Percentiles rank a stretch among this genome's conserved stretches.
phyloP scores from a whole-genome alignment of 2,329 filamentous ascomycete species.

The Colletotrichum endophyticum region DNA sequence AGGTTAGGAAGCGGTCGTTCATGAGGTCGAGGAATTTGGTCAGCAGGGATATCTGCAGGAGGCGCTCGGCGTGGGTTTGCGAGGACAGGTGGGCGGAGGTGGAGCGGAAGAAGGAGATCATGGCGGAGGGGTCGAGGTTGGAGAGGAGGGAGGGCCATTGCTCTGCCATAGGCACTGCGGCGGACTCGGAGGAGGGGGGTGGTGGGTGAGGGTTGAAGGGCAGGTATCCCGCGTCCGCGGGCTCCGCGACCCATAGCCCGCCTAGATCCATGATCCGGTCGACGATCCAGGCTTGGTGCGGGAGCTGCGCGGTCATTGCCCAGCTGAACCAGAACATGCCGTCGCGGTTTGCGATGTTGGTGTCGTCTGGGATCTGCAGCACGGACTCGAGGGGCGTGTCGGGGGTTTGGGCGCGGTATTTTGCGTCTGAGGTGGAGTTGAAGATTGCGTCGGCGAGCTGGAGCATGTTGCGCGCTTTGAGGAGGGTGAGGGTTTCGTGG shows the following conservation, averaged over 20 bases:
- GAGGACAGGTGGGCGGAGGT: not conserved
- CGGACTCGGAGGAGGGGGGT: not conserved
- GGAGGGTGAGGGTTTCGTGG: not conserved
- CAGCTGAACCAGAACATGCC: not conserved
- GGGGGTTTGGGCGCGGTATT: not conserved
- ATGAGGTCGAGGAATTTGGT: not conserved
- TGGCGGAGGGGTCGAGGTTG: not conserved
- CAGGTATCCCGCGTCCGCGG: not conserved
- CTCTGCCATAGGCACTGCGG: not conserved
- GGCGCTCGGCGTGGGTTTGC: not conserved
- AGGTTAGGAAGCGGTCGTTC: not conserved
- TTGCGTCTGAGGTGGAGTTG: not conserved
- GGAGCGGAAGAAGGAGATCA: not conserved
- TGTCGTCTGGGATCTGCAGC: not conserved
- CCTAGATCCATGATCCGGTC: not conserved
- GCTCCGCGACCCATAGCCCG: not conserved
- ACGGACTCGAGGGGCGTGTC: not conserved
- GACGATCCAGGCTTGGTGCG: not conserved
- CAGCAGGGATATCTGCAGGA: not conserved
- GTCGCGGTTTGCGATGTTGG: accelerated
- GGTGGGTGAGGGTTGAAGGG: not conserved
- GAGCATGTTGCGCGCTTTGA: accelerated
- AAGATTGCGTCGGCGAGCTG: not conserved
- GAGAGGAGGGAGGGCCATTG: not conserved
- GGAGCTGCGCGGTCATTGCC: not conserved